Evolutionary conservation across 257 asterid genomes (phyloP).

Genomic region (Leonotis leonurus): DNA sequence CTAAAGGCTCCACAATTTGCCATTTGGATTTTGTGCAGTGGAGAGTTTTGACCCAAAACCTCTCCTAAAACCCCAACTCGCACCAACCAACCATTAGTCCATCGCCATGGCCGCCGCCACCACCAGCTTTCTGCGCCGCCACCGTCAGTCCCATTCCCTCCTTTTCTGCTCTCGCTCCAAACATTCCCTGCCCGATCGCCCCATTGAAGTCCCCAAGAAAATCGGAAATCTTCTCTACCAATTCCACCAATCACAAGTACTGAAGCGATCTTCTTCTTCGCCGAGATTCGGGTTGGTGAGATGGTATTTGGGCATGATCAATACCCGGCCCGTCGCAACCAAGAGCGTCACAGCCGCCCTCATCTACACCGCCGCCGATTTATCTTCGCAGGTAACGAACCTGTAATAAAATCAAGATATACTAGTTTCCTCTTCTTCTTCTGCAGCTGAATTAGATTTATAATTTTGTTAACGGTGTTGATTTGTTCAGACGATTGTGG

Average conservation of each 20-base stretch:
- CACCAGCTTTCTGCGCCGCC: conserved; percentile 11
- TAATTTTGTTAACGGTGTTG: not conserved
- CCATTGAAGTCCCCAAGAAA: conserved; percentile 2
- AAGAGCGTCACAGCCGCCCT: conserved; percentile 61
- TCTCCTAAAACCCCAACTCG: conserved; percentile 14
- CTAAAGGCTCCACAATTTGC: not conserved
- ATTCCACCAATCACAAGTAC: conserved; percentile 34
- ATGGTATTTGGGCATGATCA: conserved; percentile 68
- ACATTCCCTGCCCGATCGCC: conserved; percentile 22
- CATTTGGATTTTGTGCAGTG: not conserved
- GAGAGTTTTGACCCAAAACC: conserved; percentile 10
- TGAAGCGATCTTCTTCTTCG: conserved; percentile 12
- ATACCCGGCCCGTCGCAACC: conserved; percentile 59
- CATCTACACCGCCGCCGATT: conserved; percentile 74
- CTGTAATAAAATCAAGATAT: not conserved
- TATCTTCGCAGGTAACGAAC: conserved; percentile 79
- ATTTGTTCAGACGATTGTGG: conserved; percentile 26
- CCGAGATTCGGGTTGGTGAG: conserved; percentile 36
- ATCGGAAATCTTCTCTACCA: conserved; percentile 2
- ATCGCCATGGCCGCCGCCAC: conserved; percentile 25
- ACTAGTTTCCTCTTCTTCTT: not conserved
- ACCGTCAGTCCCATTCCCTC: conserved; percentile 4
- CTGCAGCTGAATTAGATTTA: not conserved
- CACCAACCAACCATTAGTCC: not conserved
- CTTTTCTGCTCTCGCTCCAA: not conserved